Conservation (phyloP, 306 rosid genomes). For the Sechiopsis laciniata region DNA sequence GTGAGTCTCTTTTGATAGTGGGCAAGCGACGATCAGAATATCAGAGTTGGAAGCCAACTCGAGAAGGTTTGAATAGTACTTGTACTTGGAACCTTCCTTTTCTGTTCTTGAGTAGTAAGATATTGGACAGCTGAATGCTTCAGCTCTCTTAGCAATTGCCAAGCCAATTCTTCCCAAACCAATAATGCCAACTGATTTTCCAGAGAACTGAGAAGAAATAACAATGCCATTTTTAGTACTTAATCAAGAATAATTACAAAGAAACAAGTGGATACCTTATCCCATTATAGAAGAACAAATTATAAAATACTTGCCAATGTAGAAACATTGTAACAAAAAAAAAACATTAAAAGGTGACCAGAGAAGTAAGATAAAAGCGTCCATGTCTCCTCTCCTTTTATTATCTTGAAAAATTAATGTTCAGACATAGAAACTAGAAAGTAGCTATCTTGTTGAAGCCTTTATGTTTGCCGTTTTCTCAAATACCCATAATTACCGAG, state of each 20-base stretch:
- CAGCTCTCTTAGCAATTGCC: constrained; percentile 74
- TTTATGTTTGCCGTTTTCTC: constrained; percentile 1
- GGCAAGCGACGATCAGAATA: constrained; percentile 72
- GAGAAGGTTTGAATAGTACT: constrained; percentile 59
- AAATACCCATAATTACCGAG: background rate
- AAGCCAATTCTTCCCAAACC: constrained; percentile 80
- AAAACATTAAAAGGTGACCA: background rate
- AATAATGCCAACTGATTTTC: constrained; percentile 72
- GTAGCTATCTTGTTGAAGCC: background rate
- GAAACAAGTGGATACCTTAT: background rate
- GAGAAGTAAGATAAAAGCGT: background rate
- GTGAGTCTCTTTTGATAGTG: constrained; percentile 54
- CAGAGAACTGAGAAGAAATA: constrained; percentile 56
- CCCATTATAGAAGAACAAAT: background rate
- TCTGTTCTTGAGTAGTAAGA: constrained; percentile 54
- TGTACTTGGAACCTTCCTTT: constrained; percentile 49
- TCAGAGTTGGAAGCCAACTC: constrained; percentile 70
- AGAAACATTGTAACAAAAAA: background rate
- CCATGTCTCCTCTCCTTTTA: background rate
- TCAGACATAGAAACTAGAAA: background rate
- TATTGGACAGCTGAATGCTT: constrained; percentile 66
- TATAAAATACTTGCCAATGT: background rate
- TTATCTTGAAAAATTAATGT: background rate
- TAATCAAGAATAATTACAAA: background rate
- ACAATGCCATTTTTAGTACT: background rate